These are phyloP conservation scores for Penicillium maclennaniae DNA, from an alignment of 495 filamentous ascomycete genomes.

Conservation along the genomic window DNA sequence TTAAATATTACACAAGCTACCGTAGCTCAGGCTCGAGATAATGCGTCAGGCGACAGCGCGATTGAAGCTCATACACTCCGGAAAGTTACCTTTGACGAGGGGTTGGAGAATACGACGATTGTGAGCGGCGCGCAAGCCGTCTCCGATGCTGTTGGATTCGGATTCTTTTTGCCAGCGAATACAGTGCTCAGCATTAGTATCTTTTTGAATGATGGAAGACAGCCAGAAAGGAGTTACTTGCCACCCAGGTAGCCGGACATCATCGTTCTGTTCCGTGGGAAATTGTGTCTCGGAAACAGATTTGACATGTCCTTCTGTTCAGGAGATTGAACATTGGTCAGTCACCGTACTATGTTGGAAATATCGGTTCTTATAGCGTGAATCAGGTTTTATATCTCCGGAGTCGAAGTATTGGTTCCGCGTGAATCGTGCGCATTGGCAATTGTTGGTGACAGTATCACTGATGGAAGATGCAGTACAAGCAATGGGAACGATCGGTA, in stretches of 20 bases:
- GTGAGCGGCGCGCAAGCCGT: constrained; percentile 55
- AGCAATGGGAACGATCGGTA: constrained; percentile 64
- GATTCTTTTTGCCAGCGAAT: constrained; percentile 34
- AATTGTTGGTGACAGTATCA: constrained; percentile 72
- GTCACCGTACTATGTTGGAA: not conserved
- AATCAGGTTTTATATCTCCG: constrained; percentile 56
- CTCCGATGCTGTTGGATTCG: constrained; percentile 60
- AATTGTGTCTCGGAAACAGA: constrained; percentile 48
- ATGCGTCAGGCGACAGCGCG: constrained; percentile 47
- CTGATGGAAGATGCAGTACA: constrained; percentile 62
- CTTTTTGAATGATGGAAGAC: constrained; percentile 53
- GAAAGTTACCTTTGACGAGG: constrained; percentile 54
- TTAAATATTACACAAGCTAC: constrained; percentile 58
- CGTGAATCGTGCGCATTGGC: constrained; percentile 43
- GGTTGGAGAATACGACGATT: constrained; percentile 48
- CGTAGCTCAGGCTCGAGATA: constrained; percentile 49
- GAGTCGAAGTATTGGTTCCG: constrained; percentile 55
- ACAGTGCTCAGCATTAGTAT: constrained; percentile 54
- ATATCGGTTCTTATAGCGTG: not conserved
- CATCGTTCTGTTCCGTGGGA: constrained; percentile 52
- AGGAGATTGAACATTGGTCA: constrained; percentile 30
- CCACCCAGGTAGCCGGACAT: constrained; percentile 67
- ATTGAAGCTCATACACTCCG: constrained; percentile 49
- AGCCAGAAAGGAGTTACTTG: constrained; percentile 53
- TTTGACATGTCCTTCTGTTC: constrained; percentile 34